Evolutionary conservation across 331 rosid species (phyloP).

Genomic region (Arachis monticola): DNA sequence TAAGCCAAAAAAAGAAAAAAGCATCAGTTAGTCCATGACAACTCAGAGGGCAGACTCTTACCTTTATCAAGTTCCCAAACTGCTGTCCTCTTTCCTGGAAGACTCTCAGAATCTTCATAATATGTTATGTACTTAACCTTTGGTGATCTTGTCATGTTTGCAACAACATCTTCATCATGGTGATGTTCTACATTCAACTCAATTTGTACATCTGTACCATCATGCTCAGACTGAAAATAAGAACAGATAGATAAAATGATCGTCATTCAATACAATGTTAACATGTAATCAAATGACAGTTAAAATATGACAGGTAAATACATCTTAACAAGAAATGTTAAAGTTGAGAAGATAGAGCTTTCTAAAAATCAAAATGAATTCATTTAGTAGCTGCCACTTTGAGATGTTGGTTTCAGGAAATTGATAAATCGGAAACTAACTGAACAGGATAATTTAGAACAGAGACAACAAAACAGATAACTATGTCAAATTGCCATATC

Average conservation of each 20-base stretch:
- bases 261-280: slow-evolving; percentile 6
- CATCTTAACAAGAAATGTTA: slow-evolving; percentile 33
- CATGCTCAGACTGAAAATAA: slow-evolving; percentile 79
- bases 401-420: slow-evolving; percentile 21
- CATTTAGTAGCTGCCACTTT: slow-evolving; percentile 20
- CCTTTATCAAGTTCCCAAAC: slow-evolving; percentile 99
- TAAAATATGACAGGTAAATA: slow-evolving; percentile 19
- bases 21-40: slow-evolving; percentile 38
- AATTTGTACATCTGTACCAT: slow-evolving; percentile 88
- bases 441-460: slow-evolving; percentile 29
- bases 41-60: slow-evolving; percentile 45
- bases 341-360: slow-evolving; percentile 36
- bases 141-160: slow-evolving; percentile 77
- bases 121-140: slow-evolving; percentile 84
- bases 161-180: slow-evolving; percentile 69
- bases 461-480: slow-evolving; percentile 11
- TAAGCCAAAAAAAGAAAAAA: slow-evolving; percentile 24
- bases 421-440: slow-evolving; percentile 1
- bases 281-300: slow-evolving; percentile 21
- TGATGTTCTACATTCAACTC: slow-evolving; percentile 77
- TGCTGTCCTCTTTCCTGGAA: slow-evolving; percentile 94
- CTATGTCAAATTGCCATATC: slow-evolving; percentile 6
- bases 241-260: slow-evolving; percentile 32
- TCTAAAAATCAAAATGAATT: slow-evolving; percentile 23
- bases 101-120: slow-evolving; percentile 89